Base-by-base conservation (phyloP, 2,329 filamentous ascomycete genomes). In the Samsoniella hepiali region DNA sequence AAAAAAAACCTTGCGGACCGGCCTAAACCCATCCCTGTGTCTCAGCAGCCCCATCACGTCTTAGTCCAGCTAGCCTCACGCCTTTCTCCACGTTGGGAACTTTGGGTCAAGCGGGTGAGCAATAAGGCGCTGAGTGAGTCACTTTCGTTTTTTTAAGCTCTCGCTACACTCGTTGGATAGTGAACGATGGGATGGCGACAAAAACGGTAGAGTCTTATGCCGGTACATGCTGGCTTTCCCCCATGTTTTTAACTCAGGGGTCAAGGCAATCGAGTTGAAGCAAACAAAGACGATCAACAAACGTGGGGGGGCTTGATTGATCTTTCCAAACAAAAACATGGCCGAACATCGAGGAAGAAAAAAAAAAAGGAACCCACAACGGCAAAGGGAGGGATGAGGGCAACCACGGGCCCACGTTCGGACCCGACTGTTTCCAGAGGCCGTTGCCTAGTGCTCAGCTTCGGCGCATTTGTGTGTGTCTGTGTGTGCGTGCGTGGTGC, bases 381-480 rank as follows among this genome's bases (percentile, higher is more conserved):
- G 13, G 11, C 36, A 44, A 42, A 42, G 53, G 53, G 53, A 44
- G 44, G 53, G 22, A 22, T 22, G 22, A 22, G 22, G 9, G 11
- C 38, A 56, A 31, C 9, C 3, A 42, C n/a, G n/a, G 36, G 22
- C 15, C 54, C 29, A 22, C 29, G 27, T 45, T 57, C 54, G 54
- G 54, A 45, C 54, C 54, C 54, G 54, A 45, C 54, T 45, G 38
- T n/a, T 45, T 57, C 54, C 40, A 57, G 54, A 13, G 47, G 29
- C 29, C 29, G 47, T 22, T 22, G 22, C 22, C 22, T 22, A 22
- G 22, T 22, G 22, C 22, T 22, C 22, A 22, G 22, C 22, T 22
- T 22, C 22, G 22, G 22, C 47, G 27, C 7, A 15, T 15, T 40
- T 15, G 38, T 22, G 22, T 22, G 22, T 22, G 22, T 22, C 22